Evolutionary conservation across 2,329 filamentous ascomycete species (phyloP).

Genomic region (Dothistroma septosporum): DNA sequence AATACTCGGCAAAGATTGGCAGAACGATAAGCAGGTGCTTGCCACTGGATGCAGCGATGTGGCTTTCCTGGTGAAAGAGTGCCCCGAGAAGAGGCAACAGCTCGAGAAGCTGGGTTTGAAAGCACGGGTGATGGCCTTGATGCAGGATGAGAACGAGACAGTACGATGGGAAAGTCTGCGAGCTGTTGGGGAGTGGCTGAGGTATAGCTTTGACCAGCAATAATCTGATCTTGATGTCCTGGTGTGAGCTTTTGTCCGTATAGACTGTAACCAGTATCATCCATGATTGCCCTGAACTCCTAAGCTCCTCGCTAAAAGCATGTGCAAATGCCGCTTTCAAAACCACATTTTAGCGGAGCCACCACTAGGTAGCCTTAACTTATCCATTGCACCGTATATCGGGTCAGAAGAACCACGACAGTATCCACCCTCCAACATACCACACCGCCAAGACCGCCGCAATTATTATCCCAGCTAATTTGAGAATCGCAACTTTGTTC

Average conservation of each 20-base stretch:
- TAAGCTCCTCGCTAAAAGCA: background rate
- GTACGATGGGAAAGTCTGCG: constrained; percentile 90
- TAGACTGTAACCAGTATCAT: background rate
- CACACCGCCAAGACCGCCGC: constrained; percentile 70
- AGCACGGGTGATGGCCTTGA: constrained; percentile 84
- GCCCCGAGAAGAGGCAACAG: constrained; percentile 74
- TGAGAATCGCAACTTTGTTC: constrained; percentile 86
- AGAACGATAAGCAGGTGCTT: constrained; percentile 79
- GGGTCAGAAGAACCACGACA: constrained; percentile 9
- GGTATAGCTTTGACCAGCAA: constrained; percentile 59
- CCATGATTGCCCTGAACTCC: background rate
- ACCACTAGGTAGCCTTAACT: background rate
- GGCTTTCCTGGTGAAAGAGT: constrained; percentile 80
- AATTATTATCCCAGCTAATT: constrained; percentile 78
- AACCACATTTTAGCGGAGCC: background rate
- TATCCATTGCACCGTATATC: background rate
- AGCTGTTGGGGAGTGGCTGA: constrained; percentile 73
- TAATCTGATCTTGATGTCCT: background rate
- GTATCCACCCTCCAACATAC: constrained; percentile 51
- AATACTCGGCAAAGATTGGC: constrained; percentile 77
- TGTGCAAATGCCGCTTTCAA: background rate
- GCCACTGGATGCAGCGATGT: constrained; percentile 93
- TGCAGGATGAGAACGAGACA: constrained; percentile 82
- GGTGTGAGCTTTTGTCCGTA: background rate
- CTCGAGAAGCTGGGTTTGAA: constrained; percentile 84